Percentiles rank a stretch among this genome's conserved stretches.
Evolutionary conservation across 257 asterid genomes (phyloP).

Genomic region (Salvia splendens): DNA sequence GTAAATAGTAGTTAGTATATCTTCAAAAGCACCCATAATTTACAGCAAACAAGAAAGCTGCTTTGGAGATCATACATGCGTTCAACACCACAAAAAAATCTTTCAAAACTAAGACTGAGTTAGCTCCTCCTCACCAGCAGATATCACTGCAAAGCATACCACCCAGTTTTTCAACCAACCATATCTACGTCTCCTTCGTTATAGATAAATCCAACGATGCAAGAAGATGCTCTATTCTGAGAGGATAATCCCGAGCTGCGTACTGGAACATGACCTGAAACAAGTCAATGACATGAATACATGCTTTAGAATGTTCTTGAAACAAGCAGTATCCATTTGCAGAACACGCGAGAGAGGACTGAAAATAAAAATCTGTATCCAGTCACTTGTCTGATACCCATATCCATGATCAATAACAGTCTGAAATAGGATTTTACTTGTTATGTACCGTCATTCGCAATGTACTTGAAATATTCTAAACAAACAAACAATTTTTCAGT

Average conservation of each 20-base stretch:
- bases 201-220: constrained; percentile 46
- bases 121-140: too few species aligned
- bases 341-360: background rate
- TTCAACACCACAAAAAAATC: background rate
- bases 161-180: constrained; percentile 50
- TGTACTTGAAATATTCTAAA: too few species aligned
- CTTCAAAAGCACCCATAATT: too few species aligned
- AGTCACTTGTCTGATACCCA: background rate
- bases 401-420: background rate
- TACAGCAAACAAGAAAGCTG: too few species aligned
- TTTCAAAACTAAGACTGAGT: background rate
- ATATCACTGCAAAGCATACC: background rate
- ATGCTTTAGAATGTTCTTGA: background rate
- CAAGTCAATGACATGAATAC: background rate
- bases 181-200: constrained; percentile 61
- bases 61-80: too few species aligned
- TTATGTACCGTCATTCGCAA: too few species aligned
- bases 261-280: constrained; percentile 88
- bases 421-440: too few species aligned
- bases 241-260: constrained; percentile 73
- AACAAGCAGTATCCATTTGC: background rate
- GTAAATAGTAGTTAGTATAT: too few species aligned
- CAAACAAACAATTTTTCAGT: too few species aligned
- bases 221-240: constrained; percentile 68
- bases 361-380: background rate